Percentiles rank a stretch among this genome's conserved stretches.
Conservation (phyloP, 208 protist genomes). For the Trypanosoma melophagium region DNA sequence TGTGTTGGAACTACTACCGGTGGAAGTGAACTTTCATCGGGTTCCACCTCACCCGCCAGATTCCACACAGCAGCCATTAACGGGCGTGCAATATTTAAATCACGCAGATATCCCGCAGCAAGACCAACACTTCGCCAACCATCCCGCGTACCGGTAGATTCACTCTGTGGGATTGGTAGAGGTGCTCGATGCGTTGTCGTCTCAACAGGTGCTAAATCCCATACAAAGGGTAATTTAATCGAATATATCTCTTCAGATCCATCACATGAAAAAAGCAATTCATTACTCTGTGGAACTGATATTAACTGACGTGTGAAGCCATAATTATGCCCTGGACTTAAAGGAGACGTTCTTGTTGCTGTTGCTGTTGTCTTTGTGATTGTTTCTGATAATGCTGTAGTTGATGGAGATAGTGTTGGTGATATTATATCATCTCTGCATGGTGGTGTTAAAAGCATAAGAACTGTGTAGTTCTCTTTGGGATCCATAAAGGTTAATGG, state of each 20-base stretch:
- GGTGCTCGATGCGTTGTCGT: background rate
- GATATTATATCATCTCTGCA: background rate
- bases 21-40: conserved; percentile 15
- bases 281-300: conserved; percentile 33
- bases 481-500: conserved; percentile 19
- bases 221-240: conserved; percentile 42
- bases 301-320: conserved; percentile 17
- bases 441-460: conserved; percentile 21
- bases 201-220: conserved; percentile 2
- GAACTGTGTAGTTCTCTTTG: conserved; percentile 28
- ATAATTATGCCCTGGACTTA: no score
- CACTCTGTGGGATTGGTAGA: background rate
- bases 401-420: no score
- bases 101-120: background rate
- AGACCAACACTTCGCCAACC: conserved; percentile 19
- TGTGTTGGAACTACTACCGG: background rate
- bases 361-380: no score
- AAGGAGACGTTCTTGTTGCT: no score
- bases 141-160: background rate
- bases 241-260: conserved; percentile 37
- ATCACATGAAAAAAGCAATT: conserved; percentile 34
- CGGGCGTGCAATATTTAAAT: conserved; percentile 32
- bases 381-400: no score
- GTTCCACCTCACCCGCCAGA: conserved; percentile 22
- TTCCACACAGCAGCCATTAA: conserved; percentile 27